Conservation (phyloP, 768 basidiomycete species). For the Leccinum ochraceum region DNA sequence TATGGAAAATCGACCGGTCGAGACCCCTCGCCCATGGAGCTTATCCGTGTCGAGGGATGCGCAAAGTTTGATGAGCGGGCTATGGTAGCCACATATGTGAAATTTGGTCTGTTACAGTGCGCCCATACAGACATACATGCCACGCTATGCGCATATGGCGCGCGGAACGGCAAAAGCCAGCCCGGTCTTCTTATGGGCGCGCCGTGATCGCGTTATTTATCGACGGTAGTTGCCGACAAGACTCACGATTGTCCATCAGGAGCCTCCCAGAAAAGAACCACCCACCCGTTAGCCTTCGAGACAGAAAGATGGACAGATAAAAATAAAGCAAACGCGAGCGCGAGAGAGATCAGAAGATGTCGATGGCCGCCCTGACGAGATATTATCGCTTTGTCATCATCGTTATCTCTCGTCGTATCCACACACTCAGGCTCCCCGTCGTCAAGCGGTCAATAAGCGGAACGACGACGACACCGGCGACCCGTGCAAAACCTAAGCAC, state of each 20-base stretch:
- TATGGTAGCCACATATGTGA: background rate
- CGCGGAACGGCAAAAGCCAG: background rate
- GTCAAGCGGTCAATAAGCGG: background rate
- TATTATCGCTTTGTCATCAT: background rate
- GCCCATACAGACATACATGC: background rate
- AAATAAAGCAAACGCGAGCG: background rate
- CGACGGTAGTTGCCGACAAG: background rate
- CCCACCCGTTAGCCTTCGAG: background rate
- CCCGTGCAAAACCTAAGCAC: background rate
- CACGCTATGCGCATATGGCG: background rate
- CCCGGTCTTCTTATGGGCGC: background rate
- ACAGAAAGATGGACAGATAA: background rate
- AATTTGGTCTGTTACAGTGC: background rate
- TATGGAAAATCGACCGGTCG: constrained; percentile 3
- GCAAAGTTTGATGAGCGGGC: background rate
- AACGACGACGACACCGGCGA: background rate
- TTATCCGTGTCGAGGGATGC: constrained; percentile 13
- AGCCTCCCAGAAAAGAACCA: background rate
- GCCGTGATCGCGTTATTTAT: background rate
- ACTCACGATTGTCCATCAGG: background rate
- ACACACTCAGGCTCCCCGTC: no score
- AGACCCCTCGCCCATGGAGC: constrained; percentile 15
- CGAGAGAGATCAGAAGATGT: background rate
- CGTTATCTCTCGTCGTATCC: background rate
- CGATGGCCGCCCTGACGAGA: background rate